Base-by-base conservation (phyloP, 1,284 basidiomycete species). In the Trametes sp. region DNA sequence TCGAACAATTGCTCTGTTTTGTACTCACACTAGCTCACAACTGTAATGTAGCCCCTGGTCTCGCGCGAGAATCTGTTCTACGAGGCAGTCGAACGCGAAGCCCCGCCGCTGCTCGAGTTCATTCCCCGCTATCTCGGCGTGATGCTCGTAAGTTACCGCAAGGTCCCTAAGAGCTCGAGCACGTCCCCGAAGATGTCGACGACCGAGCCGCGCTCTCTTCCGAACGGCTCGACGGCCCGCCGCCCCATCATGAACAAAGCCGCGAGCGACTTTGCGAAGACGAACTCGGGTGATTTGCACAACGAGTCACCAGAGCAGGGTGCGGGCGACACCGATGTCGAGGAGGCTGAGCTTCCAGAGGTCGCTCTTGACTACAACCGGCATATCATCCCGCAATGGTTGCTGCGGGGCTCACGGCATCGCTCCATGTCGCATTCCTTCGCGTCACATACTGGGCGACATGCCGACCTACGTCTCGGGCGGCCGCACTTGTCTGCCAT, bases 31-130 rank as follows among this genome's bases (percentile, higher is more conserved):
- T 28, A 13, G 26, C 52, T 54, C 54, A 48, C 61, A 51, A 68
- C 61, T 58, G 24, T 56, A 46, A 50, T 41, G n/a, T 74, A 97
- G 95, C 97, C 97, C 21, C 87, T 99, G 10, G 95, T 98, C 16
- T 96, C 94, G 23, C 87, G 96, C 54, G 97, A 99, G 79, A 99
- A 99, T 75, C 82, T 98, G 54, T 98, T 99, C 74, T 99, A 99
- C 76, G 97, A 99, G 76, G 89, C 96, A 1, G 94, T 98, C 21
- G 97, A 99, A 76, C 85, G 89, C 24, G 93, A 96, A 70, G 94
- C 95, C 0, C 97, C 97, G 0, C 93, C 92, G 2, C 82, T 99
- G 24, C 83, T 99, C 10, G 90, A 88, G 3, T 99, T 96, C 74
- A 97, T 98, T 59, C 97, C 97, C 11, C 91, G 96, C 55, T 99